Base-by-base conservation (phyloP, 495 filamentous ascomycete genomes). In the Pyrenula aspistea region DNA sequence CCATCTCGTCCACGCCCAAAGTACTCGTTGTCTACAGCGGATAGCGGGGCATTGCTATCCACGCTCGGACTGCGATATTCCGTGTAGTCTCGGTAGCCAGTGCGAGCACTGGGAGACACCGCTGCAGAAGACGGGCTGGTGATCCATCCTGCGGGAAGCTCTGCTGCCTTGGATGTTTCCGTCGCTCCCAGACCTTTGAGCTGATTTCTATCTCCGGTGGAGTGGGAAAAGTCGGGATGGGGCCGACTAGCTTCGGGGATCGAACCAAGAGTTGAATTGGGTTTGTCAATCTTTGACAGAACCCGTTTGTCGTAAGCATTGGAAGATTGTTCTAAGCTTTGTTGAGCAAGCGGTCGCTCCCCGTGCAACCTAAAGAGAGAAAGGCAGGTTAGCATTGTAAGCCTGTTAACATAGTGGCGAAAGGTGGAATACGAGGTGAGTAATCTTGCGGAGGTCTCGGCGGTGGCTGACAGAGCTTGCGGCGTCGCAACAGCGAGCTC, bases 221-320 rank as follows among this genome's bases (percentile, higher is more conserved):
- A 69, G 59, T 22, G 77, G 71, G 58, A 71, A 62, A 61, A 76
- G 61, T 58, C 73, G 73, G 59, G 84, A 61, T 61, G 73, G 66
- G 57, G 75, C 58, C 55, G 78, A 65, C 10, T 80, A 73, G 36
- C 72, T 68, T 59, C 74, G 77, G 53, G 79, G 72, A 47, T 77
- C 78, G 2, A 24, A 77, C 71, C 50, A 58, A 82, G 68, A 61
- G 72, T 75, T 60, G 82, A 79, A 65, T 82, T 73, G 55, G 77
- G 65, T 70, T 83, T 78, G 71, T 87, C 73, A 73, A 83, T 84
- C 65, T 87, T 91, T 51, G 87, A 88, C 23, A 93, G 69, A 54
- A 92, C 71, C 57, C 85, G 84, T 64, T 85, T 85, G 61, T 94
- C 90, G 63, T 93, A 93, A 24, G 81, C 81, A 61, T 87, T 82